Evolutionary conservation across 768 basidiomycete genomes (phyloP).

Genomic region (Tricholoma terreum): DNA sequence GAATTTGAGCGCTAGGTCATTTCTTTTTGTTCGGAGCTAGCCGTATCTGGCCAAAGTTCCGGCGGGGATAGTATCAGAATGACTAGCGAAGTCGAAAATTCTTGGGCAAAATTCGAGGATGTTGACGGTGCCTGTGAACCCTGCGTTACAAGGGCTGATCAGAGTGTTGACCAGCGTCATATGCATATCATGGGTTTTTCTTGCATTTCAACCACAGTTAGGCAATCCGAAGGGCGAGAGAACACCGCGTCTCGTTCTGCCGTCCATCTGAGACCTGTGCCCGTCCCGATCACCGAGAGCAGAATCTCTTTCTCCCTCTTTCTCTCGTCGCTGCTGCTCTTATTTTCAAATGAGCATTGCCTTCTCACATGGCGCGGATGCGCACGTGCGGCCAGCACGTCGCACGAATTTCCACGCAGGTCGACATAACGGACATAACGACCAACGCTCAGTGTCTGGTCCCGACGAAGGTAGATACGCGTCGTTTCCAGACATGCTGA

Average conservation of each 20-base stretch:
- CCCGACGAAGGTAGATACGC: conserved; percentile 53
- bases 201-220: conserved; percentile 14
- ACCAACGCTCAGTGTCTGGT: conserved; percentile 50
- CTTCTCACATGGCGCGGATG: conserved; percentile 9
- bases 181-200: conserved; percentile 20
- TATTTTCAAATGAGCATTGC: conserved; percentile 25
- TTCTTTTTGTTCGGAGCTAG: conserved; percentile 42
- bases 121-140: conserved; percentile 44
- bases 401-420: conserved; percentile 22
- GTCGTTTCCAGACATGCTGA: conserved; percentile 34
- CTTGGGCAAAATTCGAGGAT: conserved; percentile 46
- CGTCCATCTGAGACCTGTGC: conserved; percentile 43
- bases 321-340: conserved; percentile 13
- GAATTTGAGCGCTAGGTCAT: conserved; percentile 35
- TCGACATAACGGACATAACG: conserved; percentile 35
- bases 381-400: conserved; percentile 26
- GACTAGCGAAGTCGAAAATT: conserved; percentile 38
- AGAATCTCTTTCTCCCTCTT: conserved; percentile 17
- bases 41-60: conserved; percentile 51
- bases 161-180: conserved; percentile 24
- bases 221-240: conserved; percentile 13
- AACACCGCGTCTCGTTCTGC: conserved; percentile 45
- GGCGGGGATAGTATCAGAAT: conserved; percentile 34
- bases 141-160: conserved; percentile 42
- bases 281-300: conserved; percentile 39